phyloP scores from a whole-genome alignment of 257 asterid genomes.

The Asclepias syriaca region DNA sequence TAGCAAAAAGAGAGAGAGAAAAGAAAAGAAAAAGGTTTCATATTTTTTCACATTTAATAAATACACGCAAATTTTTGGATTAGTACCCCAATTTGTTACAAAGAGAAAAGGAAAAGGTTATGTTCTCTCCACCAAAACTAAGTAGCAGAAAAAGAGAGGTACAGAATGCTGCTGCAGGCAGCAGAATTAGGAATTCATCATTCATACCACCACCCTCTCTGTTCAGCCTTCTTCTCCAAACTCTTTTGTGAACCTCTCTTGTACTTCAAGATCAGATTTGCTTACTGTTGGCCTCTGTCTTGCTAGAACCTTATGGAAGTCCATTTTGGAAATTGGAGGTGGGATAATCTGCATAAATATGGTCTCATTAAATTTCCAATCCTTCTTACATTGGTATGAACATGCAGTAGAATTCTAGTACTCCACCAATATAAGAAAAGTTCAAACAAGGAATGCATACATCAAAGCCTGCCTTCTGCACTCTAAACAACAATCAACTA shows the following conservation, averaged over 20 bases:
- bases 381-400: neutral
- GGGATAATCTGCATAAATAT: conserved; percentile 62
- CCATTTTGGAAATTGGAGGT: conserved; percentile 80
- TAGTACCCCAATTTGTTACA: conserved; percentile 10
- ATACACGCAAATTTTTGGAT: conserved; percentile 13
- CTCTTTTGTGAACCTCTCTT: conserved; percentile 86
- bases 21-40: neutral
- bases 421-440: neutral
- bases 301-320: conserved; percentile 89
- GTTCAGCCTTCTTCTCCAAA: conserved; percentile 95
- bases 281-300: conserved; percentile 94
- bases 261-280: conserved; percentile 88
- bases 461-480: neutral
- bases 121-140: neutral
- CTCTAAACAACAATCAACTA: neutral
- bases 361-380: neutral
- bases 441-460: too few species aligned
- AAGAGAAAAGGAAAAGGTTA: conserved; percentile 7
- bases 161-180: conserved; percentile 24
- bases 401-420: neutral
- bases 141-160: neutral
- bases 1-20: too few species aligned
- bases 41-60: conserved; percentile 30
- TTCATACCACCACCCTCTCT: neutral
- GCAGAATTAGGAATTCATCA: neutral